Conservation (phyloP, 2,329 filamentous ascomycete species). For the Pseudogymnoascus pannorum region DNA sequence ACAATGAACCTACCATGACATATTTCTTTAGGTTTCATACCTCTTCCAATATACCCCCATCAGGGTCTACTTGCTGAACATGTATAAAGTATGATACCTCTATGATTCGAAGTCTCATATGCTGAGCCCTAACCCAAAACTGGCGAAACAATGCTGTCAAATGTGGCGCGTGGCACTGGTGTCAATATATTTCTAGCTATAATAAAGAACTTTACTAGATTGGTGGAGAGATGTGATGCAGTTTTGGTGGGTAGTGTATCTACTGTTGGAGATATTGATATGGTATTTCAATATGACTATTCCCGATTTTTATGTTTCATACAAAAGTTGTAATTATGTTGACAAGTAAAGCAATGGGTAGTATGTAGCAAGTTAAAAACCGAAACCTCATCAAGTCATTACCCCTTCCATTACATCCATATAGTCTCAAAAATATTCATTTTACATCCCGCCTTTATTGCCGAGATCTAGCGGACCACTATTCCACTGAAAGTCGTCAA, state of each 20-base stretch:
- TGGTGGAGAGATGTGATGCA: too few species aligned
- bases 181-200: too few species aligned
- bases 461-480: background rate
- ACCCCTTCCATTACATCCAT: background rate
- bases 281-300: too few species aligned
- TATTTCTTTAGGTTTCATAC: too few species aligned
- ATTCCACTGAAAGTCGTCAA: slow-evolving; percentile 2
- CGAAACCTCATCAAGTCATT: background rate
- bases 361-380: background rate
- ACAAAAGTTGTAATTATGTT: background rate
- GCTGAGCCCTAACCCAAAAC: background rate
- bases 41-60: background rate
- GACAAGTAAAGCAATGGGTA: background rate
- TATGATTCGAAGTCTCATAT: background rate
- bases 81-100: background rate
- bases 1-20: background rate
- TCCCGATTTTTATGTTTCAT: background rate
- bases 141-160: background rate
- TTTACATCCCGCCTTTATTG: background rate
- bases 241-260: background rate
- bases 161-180: background rate
- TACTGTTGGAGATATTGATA: too few species aligned
- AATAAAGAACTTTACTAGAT: background rate
- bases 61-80: background rate
- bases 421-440: background rate